Conservation (phyloP, 1,139 yeast genomes). For the Zhuliangozyma parablackwelliae region DNA sequence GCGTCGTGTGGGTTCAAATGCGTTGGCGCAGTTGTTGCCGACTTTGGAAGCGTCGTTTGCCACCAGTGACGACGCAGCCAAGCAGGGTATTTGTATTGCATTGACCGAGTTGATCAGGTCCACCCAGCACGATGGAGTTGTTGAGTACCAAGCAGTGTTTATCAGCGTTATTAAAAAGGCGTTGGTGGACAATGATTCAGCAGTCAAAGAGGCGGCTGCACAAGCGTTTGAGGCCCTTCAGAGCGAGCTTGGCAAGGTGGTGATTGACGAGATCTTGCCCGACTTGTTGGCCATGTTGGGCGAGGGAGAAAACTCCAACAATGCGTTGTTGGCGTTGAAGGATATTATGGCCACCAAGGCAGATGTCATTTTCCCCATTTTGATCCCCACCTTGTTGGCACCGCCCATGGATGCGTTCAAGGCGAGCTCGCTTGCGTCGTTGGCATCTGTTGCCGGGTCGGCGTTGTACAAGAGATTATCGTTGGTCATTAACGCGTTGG, state of each 20-base stretch:
- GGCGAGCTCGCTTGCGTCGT: constrained; percentile 81
- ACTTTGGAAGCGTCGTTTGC: constrained; percentile 68
- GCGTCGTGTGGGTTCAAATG: constrained; percentile 89
- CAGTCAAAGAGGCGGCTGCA: constrained; percentile 89
- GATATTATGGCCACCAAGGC: constrained; percentile 91
- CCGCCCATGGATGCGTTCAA: constrained; percentile 83
- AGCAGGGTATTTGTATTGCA: constrained; percentile 96
- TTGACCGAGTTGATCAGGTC: constrained; percentile 79
- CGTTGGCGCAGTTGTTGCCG: constrained; percentile 80
- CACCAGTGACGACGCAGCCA: constrained; percentile 69
- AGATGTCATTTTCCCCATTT: constrained; percentile 88
- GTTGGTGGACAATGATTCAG: constrained; percentile 65
- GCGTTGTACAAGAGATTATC: constrained; percentile 73
- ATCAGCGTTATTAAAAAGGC: constrained; percentile 76
- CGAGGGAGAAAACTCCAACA: constrained; percentile 60
- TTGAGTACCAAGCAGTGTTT: constrained; percentile 62
- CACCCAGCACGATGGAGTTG: constrained; percentile 59
- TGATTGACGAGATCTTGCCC: constrained; percentile 86
- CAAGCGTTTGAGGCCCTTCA: constrained; percentile 85
- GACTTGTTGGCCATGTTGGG: constrained; percentile 63
- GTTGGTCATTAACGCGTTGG: constrained; percentile 65
- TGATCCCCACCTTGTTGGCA: constrained; percentile 77
- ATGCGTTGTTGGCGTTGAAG: constrained; percentile 82
- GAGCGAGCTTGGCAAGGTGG: constrained; percentile 74
- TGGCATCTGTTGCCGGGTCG: constrained; percentile 87